A percentile compares a stretch with the other conserved stretches of the same genome.
These are phyloP conservation scores for Eucalyptus marginata DNA, from an alignment of 345 rosid genomes.

Conservation along the genomic window DNA sequence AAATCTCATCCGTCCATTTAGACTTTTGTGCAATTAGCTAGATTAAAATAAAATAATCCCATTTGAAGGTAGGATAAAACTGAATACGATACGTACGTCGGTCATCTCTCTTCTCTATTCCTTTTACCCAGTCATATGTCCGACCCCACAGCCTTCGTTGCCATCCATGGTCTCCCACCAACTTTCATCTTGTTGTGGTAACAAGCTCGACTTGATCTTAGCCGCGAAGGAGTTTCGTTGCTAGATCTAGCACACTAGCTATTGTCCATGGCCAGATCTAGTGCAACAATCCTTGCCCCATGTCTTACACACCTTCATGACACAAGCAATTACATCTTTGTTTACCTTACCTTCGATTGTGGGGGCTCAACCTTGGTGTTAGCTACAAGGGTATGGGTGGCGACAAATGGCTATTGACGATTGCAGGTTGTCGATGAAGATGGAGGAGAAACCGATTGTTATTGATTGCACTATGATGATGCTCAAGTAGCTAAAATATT, in stretches of 20 bases:
- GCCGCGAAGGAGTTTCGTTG: neutral
- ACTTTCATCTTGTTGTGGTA: neutral
- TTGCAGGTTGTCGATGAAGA: neutral
- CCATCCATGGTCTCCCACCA: neutral
- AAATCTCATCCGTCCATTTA: neutral
- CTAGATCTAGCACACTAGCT: neutral
- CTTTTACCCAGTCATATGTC: neutral
- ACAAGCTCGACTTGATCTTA: neutral
- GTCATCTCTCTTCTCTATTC: neutral
- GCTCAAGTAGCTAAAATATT: neutral
- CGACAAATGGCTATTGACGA: neutral
- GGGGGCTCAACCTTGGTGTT: neutral
- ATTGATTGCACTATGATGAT: neutral
- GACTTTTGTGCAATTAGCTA: neutral
- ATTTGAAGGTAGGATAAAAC: rapidly evolving
- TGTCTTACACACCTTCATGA: neutral
- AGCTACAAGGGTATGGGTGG: rapidly evolving
- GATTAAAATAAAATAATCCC: neutral
- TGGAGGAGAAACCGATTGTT: neutral
- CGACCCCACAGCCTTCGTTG: neutral
- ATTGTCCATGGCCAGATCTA: neutral
- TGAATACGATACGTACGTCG: neutral
- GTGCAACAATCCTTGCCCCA: rapidly evolving
- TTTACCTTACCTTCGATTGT: neutral
- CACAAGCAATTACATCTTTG: rapidly evolving